Percentiles rank a stretch among this genome's conserved stretches.
Evolutionary conservation across 192 early-diverging fungal species (phyloP).

Genomic region (Coemansia sp.): DNA sequence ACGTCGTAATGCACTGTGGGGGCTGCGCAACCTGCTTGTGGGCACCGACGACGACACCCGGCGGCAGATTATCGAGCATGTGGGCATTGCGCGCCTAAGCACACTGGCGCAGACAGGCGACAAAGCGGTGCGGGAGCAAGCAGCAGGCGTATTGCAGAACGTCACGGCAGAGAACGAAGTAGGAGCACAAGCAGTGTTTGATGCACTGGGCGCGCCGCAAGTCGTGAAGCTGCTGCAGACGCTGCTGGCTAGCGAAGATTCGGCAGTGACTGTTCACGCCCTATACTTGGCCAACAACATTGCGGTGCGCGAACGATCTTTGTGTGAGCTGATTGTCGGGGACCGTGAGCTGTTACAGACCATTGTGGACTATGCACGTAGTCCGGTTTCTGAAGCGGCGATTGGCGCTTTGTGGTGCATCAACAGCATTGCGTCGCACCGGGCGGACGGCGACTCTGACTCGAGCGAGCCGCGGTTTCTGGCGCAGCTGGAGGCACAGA

Average conservation of each 20-base stretch:
- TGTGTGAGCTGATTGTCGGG: constrained; percentile 22
- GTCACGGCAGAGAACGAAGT: constrained; percentile 27
- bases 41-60: constrained; percentile 36
- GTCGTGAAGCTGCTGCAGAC: constrained; percentile 22
- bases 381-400: constrained; percentile 25
- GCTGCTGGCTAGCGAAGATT: constrained; percentile 12
- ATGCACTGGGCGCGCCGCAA: constrained; percentile 15
- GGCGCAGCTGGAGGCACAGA: constrained; percentile 15
- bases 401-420: constrained; percentile 52
- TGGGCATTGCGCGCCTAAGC: constrained; percentile 26
- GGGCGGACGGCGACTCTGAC: constrained; percentile 2
- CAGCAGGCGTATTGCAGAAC: constrained; percentile 39
- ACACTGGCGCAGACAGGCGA: constrained; percentile 23
- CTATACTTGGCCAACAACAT: constrained; percentile 51
- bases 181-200: constrained; percentile 27
- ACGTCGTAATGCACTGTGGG: constrained; percentile 49
- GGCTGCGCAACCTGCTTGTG: constrained; percentile 40
- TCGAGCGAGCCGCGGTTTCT: constrained; percentile 6
- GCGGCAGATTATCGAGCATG: constrained; percentile 21
- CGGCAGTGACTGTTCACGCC: constrained; percentile 26
- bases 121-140: constrained; percentile 32
- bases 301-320: constrained; percentile 21
- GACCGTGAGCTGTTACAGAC: constrained; percentile 22
- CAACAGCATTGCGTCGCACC: constrained; percentile 40
- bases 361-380: constrained; percentile 15